Conservation (phyloP, 2,329 filamentous ascomycete genomes). For the Sclerotinia nivalis region DNA sequence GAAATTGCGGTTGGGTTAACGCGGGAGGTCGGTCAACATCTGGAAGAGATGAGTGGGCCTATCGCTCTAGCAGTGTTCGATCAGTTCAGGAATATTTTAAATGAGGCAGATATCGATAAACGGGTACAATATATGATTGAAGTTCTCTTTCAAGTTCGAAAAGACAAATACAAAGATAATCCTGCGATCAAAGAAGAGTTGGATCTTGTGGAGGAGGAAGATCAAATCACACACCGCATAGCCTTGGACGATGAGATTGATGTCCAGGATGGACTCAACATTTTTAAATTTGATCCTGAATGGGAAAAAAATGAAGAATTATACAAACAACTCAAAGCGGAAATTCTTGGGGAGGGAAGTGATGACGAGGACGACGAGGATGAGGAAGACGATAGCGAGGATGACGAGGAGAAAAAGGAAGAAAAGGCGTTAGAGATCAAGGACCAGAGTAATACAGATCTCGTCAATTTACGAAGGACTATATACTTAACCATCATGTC, state of each 20-base stretch:
- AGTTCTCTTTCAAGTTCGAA: slow-evolving; percentile 92
- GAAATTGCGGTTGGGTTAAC: slow-evolving; percentile 96
- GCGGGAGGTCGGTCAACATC: slow-evolving; percentile 86
- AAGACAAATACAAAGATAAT: slow-evolving; percentile 96
- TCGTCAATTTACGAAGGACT: slow-evolving; percentile 88
- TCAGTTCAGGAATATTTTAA: slow-evolving; percentile 90
- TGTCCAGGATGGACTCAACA: slow-evolving; percentile 83
- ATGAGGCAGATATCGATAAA: slow-evolving; percentile 97
- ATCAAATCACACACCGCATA: slow-evolving; percentile 90
- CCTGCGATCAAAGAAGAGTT: slow-evolving; percentile 87
- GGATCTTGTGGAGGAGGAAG: slow-evolving; percentile 94
- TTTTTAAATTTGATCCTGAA: slow-evolving; percentile 90
- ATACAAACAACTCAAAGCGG: slow-evolving; percentile 86
- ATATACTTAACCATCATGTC: slow-evolving; percentile 99
- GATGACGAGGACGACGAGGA: slow-evolving; percentile 73
- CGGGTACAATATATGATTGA: slow-evolving; percentile 99
- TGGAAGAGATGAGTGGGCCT: slow-evolving; percentile 91
- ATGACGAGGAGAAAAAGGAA: slow-evolving; percentile 72
- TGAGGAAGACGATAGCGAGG: slow-evolving; percentile 64
- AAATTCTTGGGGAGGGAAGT: slow-evolving; percentile 92
- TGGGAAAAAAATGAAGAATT: slow-evolving; percentile 90
- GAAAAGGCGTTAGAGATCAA: slow-evolving; percentile 91
- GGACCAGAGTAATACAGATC: slow-evolving; percentile 93
- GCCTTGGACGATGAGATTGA: slow-evolving; percentile 82
- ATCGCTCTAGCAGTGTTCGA: slow-evolving; percentile 92